Percentiles rank a stretch among this genome's conserved stretches.
Conservation (phyloP, 2,329 filamentous ascomycete species). For the Scleromitrula shiraiana region DNA sequence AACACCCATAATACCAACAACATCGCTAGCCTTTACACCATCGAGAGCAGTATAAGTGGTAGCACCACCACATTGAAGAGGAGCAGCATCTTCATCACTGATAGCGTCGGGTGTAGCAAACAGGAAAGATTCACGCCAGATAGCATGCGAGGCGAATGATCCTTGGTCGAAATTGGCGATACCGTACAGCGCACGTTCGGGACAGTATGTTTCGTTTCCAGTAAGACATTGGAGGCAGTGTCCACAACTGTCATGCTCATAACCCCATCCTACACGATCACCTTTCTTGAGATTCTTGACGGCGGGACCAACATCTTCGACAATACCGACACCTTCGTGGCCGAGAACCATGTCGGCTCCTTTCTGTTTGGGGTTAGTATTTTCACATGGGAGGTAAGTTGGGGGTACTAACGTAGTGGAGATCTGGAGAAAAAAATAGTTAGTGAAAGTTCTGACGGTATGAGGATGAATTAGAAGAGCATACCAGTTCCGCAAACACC, state of each 20-base stretch:
- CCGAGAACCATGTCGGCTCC: constrained; percentile 38
- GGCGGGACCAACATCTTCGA: constrained; percentile 49
- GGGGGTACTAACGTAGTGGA: constrained; percentile 8
- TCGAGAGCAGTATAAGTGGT: constrained; percentile 30
- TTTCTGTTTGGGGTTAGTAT: background rate
- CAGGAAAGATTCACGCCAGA: constrained; percentile 32
- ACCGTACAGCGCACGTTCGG: constrained; percentile 34
- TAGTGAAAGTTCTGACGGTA: background rate
- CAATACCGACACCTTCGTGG: constrained; percentile 61
- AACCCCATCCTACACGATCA: constrained; percentile 41
- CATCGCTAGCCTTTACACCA: constrained; percentile 27
- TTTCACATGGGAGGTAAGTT: background rate
- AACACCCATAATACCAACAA: constrained; percentile 41
- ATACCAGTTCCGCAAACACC: constrained; percentile 13
- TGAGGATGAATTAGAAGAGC: background rate
- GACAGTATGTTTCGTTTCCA: constrained; percentile 36
- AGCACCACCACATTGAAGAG: constrained; percentile 39
- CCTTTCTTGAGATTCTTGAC: constrained; percentile 35
- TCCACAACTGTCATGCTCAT: constrained; percentile 33
- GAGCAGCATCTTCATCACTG: constrained; percentile 31
- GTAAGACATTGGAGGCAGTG: constrained; percentile 36
- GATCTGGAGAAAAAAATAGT: constrained; percentile 1
- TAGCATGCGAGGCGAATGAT: constrained; percentile 33
- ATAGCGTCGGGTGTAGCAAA: constrained; percentile 33
- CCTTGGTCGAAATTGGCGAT: constrained; percentile 38